Evolutionary conservation across 2,329 filamentous ascomycete genomes (phyloP).

Genomic region (Trichoderma atroviride): DNA sequence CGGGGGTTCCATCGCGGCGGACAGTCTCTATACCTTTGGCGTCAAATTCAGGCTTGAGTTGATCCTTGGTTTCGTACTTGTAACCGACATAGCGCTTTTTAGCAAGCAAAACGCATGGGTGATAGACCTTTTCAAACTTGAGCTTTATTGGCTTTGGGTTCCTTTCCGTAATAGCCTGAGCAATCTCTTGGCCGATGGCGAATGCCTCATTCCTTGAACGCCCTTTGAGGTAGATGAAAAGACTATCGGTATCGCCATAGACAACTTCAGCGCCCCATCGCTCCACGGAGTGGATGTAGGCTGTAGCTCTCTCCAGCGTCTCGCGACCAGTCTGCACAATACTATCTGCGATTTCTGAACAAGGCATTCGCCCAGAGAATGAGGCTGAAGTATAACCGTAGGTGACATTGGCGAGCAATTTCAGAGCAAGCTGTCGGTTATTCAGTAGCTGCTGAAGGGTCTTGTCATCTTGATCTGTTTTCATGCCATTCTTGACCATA

Average conservation of each 20-base stretch:
- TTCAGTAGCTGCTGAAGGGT: slow-evolving; percentile 84
- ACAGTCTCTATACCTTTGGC: slow-evolving; percentile 99
- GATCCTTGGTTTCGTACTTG: slow-evolving; percentile 82
- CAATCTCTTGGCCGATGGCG: slow-evolving; percentile 88
- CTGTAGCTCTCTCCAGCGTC: slow-evolving; percentile 91
- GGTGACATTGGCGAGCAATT: slow-evolving; percentile 97
- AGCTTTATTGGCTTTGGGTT: slow-evolving; percentile 93
- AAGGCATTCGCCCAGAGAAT: slow-evolving; percentile 97
- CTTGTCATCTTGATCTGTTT: slow-evolving; percentile 85
- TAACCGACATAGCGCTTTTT: slow-evolving; percentile 99
- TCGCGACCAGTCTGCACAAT: slow-evolving; percentile 96
- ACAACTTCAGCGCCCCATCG: slow-evolving; percentile 95
- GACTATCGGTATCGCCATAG: slow-evolving; percentile 94
- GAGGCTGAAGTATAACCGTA: slow-evolving; percentile 97
- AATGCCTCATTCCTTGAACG: slow-evolving; percentile 88
- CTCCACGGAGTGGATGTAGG: slow-evolving; percentile 83
- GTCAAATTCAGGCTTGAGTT: slow-evolving; percentile 85
- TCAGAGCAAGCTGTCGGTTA: slow-evolving; percentile 90
- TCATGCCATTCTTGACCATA: slow-evolving; percentile 99
- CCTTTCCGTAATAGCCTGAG: slow-evolving; percentile 80
- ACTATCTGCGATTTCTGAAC: slow-evolving; percentile 95
- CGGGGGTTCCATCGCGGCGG: slow-evolving; percentile 88
- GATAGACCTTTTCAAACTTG: slow-evolving; percentile 98
- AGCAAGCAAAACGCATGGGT: slow-evolving; percentile 88
- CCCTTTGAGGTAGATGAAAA: slow-evolving; percentile 89